Percentiles rank a stretch among this genome's conserved stretches.
Conservation (phyloP, 257 asterid species). For the Pogostemon cablin region DNA sequence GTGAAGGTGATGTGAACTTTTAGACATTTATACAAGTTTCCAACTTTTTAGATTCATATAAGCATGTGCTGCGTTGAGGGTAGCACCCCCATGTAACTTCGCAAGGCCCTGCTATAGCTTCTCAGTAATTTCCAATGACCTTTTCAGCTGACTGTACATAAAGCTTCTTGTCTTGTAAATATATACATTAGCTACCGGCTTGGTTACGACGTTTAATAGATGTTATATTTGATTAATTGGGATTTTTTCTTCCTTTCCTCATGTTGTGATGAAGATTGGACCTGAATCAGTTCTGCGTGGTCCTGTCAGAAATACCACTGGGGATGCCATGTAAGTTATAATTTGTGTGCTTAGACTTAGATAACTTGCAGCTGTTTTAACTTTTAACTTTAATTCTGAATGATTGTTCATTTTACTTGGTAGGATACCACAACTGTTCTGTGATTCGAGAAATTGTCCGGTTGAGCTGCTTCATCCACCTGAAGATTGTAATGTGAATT, state of each 20-base stretch:
- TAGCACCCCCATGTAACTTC: not conserved
- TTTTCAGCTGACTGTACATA: conserved; percentile 7
- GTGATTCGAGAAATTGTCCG: conserved; percentile 73
- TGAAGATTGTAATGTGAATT: conserved; percentile 97
- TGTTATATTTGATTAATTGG: conserved; percentile 27
- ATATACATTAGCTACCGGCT: not conserved
- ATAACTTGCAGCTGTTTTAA: not conserved
- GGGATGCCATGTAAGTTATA: conserved; percentile 72
- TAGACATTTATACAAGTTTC: not conserved
- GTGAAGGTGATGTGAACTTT: conserved; percentile 6
- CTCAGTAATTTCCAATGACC: conserved; percentile 4
- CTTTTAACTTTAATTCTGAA: conserved; percentile 7
- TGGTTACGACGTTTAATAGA: conserved; percentile 8
- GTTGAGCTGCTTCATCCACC: conserved; percentile 92
- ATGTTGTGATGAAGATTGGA: conserved; percentile 68
- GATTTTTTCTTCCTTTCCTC: conserved; percentile 25
- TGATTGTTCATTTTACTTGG: conserved; percentile 35
- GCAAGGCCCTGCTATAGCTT: not conserved
- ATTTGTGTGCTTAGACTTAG: conserved; percentile 5
- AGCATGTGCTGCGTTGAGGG: conserved; percentile 2
- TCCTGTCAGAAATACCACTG: conserved; percentile 72
- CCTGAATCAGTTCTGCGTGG: conserved; percentile 90
- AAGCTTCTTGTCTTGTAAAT: not conserved
- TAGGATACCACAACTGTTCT: conserved; percentile 80
- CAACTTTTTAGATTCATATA: not conserved